Conservation (phyloP, 2,329 filamentous ascomycete genomes). For the Paraphaeosphaeria minitans region DNA sequence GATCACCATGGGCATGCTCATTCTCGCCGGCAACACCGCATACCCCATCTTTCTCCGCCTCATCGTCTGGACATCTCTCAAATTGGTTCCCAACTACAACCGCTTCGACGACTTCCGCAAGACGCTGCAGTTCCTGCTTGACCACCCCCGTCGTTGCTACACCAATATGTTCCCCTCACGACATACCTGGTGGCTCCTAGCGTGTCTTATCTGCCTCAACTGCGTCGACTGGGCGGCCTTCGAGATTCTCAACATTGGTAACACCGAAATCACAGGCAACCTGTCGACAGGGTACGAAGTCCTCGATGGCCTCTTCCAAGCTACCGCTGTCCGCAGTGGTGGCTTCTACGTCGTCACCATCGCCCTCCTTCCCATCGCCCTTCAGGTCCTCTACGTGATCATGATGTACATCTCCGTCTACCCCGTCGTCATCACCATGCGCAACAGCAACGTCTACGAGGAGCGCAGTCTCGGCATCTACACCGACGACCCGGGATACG, state of each 20-base stretch:
- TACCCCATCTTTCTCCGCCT: constrained; percentile 64
- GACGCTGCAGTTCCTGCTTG: constrained; percentile 62
- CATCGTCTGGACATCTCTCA: constrained; percentile 61
- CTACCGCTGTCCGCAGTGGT: constrained; percentile 56
- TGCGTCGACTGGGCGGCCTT: constrained; percentile 58
- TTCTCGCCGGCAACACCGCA: constrained; percentile 58
- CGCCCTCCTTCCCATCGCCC: constrained; percentile 56
- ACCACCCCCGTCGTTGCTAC: constrained; percentile 66
- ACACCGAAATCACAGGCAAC: constrained; percentile 52
- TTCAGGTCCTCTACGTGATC: constrained; percentile 64
- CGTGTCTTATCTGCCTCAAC: constrained; percentile 59
- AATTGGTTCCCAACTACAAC: constrained; percentile 46
- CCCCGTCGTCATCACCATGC: constrained; percentile 66
- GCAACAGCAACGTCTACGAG: constrained; percentile 65
- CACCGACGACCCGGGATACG: constrained; percentile 35
- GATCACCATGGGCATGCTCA: constrained; percentile 55
- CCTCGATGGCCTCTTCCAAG: constrained; percentile 65
- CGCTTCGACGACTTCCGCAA: constrained; percentile 51
- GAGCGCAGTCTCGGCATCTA: constrained; percentile 67
- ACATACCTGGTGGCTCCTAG: constrained; percentile 63
- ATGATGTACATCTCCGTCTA: constrained; percentile 70
- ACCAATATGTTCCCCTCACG: constrained; percentile 64
- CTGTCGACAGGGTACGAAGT: constrained; percentile 56
- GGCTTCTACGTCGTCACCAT: constrained; percentile 58
- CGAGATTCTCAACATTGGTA: constrained; percentile 62